Evolutionary conservation across 202 grass and related monocot species (phyloP).

Genomic region (Zoysia matrella): DNA sequence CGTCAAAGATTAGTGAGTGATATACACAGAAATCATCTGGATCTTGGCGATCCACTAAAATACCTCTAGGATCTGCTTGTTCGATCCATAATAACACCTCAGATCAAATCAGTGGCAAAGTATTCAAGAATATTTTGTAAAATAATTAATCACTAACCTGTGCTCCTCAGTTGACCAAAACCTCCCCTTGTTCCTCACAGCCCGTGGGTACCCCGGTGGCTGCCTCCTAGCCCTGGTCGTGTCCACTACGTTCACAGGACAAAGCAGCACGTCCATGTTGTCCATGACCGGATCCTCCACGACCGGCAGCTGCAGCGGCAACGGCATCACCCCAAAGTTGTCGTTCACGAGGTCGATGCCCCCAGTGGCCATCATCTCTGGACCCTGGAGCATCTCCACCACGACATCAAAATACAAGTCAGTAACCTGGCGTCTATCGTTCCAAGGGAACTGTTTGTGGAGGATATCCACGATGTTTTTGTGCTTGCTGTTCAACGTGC

Average conservation of each 20-base stretch:
- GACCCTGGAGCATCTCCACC: neutral
- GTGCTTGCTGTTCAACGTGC: constrained; percentile 24
- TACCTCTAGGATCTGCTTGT: neutral
- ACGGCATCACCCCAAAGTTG: too few species aligned
- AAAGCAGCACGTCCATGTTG: too few species aligned
- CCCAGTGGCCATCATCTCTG: neutral
- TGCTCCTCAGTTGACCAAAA: neutral
- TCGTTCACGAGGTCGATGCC: neutral
- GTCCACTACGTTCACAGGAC: too few species aligned
- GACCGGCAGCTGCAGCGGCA: too few species aligned
- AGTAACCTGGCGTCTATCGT: constrained; percentile 24
- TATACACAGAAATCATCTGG: neutral
- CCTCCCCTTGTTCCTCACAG: too few species aligned
- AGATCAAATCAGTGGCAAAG: neutral
- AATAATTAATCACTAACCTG: neutral
- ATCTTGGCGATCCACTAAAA: neutral
- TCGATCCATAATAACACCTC: neutral
- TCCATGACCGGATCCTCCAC: too few species aligned
- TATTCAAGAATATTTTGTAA: neutral
- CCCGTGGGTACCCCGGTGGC: too few species aligned
- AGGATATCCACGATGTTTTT: constrained; percentile 8
- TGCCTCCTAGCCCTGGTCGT: too few species aligned
- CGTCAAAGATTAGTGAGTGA: neutral
- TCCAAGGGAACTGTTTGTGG: constrained; percentile 9
- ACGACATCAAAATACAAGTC: constrained; percentile 23